Conservation (phyloP, 768 basidiomycete species). For the Multifurca ochricompacta region DNA sequence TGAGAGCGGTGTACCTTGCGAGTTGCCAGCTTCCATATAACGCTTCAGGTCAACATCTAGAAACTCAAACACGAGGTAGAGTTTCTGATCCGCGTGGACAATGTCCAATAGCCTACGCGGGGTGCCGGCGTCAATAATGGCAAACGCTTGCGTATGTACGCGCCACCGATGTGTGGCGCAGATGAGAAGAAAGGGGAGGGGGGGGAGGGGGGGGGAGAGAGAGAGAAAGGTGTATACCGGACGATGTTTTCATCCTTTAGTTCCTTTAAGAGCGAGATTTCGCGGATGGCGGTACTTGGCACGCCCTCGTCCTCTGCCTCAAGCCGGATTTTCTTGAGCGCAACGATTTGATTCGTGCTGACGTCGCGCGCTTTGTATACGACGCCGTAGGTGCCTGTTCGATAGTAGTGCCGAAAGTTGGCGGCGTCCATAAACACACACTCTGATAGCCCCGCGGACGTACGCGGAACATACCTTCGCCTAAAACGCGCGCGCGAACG, state of each 20-base stretch:
- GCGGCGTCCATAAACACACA: not conserved
- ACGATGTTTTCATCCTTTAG: constrained; percentile 96
- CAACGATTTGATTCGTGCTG: constrained; percentile 75
- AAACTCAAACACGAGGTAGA: constrained; percentile 98
- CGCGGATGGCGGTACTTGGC: constrained; percentile 94
- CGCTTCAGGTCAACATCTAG: constrained; percentile 94
- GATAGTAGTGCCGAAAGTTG: not conserved
- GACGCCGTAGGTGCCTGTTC: constrained; percentile 90
- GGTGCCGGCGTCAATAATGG: too few relatives aligned
- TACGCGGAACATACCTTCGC: constrained; percentile 37
- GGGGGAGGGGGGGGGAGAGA: not conserved
- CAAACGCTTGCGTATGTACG: too few relatives aligned
- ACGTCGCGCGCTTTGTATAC: constrained; percentile 94
- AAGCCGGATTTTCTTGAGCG: constrained; percentile 96
- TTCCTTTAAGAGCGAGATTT: constrained; percentile 96
- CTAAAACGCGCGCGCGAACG: constrained; percentile 28
- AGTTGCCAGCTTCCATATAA: constrained; percentile 88
- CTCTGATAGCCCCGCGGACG: not conserved
- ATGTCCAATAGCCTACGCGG: constrained; percentile 78
- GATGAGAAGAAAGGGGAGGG: too few relatives aligned
- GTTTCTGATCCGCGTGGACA: constrained; percentile 92
- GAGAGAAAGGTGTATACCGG: constrained; percentile 42
- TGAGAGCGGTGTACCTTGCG: constrained; percentile 61
- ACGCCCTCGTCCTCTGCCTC: constrained; percentile 99
- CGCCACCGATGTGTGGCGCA: too few relatives aligned